Evolutionary conservation across 1,139 yeast genomes (phyloP).

Genomic region (Magnusiomyces magnusii): DNA sequence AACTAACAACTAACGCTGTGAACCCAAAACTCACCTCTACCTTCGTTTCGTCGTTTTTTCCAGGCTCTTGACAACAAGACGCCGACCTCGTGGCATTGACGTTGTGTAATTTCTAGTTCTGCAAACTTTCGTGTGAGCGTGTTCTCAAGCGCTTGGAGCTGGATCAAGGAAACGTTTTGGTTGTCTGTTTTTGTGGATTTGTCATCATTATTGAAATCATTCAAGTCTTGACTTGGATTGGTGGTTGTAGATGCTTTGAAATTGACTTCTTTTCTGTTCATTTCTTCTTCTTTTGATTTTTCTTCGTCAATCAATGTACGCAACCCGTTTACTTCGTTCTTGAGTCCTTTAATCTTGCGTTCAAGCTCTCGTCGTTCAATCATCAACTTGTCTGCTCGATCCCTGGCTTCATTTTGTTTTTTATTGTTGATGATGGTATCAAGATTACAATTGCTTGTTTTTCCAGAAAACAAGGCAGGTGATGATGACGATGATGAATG

Average conservation of each 20-base stretch:
- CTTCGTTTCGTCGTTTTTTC: conserved; percentile 1
- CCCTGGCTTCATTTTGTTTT: not conserved
- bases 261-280: not conserved
- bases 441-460: not conserved
- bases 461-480: not conserved
- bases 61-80: conserved; percentile 2
- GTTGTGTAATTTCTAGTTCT: not conserved
- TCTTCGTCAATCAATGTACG: not conserved
- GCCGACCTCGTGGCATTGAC: conserved; percentile 1
- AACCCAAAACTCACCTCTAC: conserved; percentile 4
- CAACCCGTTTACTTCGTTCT: not conserved
- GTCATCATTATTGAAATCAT: no score
- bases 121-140: conserved; percentile 3
- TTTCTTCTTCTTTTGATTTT: not conserved
- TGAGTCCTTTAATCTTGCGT: not conserved
- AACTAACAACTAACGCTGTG: conserved; percentile 1
- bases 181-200: not conserved
- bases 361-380: not conserved
- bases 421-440: not conserved
- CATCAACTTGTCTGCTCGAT: not conserved
- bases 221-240: not conserved
- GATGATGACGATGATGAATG: no score
- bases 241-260: not conserved
- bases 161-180: not conserved
- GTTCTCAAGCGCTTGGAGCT: conserved; percentile 1